phyloP scores from a whole-genome alignment of 768 basidiomycete species.

The Crepidotus variabilis region DNA sequence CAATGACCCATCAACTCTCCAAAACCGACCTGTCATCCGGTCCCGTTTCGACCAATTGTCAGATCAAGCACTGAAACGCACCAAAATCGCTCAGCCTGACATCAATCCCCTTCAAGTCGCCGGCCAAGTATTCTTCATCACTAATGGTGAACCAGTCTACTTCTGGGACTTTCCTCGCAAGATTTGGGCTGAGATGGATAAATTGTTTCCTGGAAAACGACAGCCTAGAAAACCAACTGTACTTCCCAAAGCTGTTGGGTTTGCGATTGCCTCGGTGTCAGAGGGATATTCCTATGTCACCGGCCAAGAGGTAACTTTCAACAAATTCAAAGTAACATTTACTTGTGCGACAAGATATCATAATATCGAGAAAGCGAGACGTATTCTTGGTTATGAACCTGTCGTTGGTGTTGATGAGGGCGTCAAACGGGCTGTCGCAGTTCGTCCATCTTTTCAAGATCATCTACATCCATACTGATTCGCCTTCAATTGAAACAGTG shows the following conservation, averaged over 20 bases:
- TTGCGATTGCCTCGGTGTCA: constrained; percentile 64
- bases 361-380: constrained; percentile 90
- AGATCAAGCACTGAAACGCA: constrained; percentile 48
- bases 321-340: constrained; percentile 78
- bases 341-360: constrained; percentile 80
- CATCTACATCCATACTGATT: not conserved
- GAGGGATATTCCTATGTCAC: constrained; percentile 73
- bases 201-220: constrained; percentile 53
- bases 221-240: constrained; percentile 33
- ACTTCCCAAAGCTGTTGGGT: constrained; percentile 62
- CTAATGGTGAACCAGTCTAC: constrained; percentile 92
- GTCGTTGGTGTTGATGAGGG: constrained; percentile 87
- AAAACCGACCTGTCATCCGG: constrained; percentile 57
- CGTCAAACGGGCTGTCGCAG: constrained; percentile 72
- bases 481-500: constrained; percentile 26
- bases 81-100: constrained; percentile 40
- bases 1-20: constrained; percentile 38
- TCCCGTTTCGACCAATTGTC: constrained; percentile 82
- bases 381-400: constrained; percentile 93
- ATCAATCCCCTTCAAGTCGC: constrained; percentile 72
- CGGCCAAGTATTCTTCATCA: constrained; percentile 94
- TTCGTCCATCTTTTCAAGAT: constrained; percentile 27
- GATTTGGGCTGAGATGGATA: constrained; percentile 72
- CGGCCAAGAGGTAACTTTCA: constrained; percentile 84
- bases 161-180: constrained; percentile 92